Evolutionary conservation across 768 basidiomycete genomes (phyloP), one percentile per base, ranked within the genome.

Genomic region (Phanerodontia chrysosporium): DNA sequence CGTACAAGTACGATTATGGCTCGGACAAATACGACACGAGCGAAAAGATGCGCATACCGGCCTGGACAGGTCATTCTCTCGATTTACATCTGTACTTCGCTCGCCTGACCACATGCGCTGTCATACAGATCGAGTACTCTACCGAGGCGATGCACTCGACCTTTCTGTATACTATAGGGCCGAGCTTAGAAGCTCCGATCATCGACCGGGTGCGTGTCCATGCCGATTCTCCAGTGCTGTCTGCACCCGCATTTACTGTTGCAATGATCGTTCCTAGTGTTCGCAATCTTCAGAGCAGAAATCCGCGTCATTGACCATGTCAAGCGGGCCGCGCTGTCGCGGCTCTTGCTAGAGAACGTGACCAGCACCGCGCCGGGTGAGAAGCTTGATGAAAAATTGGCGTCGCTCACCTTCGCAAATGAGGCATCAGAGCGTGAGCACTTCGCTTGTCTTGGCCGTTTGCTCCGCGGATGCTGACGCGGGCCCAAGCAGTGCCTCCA

Each of bases 31-130:
- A 98, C 70, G 97, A 99, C 71, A 90, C 92, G 14, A 91, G 92
- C 69, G 97, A 98, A 73, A 99, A 98, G 76, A 84, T 87, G 82
- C 83, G 97, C 25, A 89, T 97, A 68, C 97, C 97, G 5, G 93
- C 96, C 18, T 98, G 95, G 95, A 98, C 96, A 66, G 94, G 94
- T 94, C 57, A 42, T 18, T 18, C 39, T 42, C 39, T 10, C 16
- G 39, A 10, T 18, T 81, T 63, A 25, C 54, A 39, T 29, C 28
- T 35, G 29, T 44, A 4, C 9, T 7, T 30, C 39, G n/a, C 25
- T n/a, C 32, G 7, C 32, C 32, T 13, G 13, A 13, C 32, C 36
- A 27, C 29, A 13, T 16, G 24, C 18, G 21, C 21, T 42, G 28
- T 24, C 8, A 6, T 55, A 39, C 67, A 94, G 97, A 99, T 76